These are phyloP conservation scores for Penium margaritaceum DNA, from an alignment of 139 green algal species.

Conservation along the genomic window DNA sequence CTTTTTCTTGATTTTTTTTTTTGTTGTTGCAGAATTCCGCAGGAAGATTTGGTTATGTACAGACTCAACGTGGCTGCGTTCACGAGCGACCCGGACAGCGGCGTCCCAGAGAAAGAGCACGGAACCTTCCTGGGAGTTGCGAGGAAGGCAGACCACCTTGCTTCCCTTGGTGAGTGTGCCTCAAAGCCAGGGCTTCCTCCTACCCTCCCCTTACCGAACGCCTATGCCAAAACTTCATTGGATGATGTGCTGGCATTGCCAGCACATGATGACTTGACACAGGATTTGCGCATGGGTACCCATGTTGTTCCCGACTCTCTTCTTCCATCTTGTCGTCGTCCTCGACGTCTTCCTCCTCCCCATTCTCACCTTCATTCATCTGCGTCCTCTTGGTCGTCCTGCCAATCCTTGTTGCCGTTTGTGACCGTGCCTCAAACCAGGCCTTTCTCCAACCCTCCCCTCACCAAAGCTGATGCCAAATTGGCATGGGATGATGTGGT, in stretches of 20 bases:
- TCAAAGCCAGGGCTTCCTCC: neutral
- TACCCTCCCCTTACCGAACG: too few species aligned
- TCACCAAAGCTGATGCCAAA: too few species aligned
- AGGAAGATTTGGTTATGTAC: slow-evolving; percentile 77
- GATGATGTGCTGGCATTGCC: neutral
- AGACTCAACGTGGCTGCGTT: slow-evolving; percentile 89
- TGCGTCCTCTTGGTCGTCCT: too few species aligned
- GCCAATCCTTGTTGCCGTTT: too few species aligned
- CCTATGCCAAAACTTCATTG: neutral
- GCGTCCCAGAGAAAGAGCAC: slow-evolving; percentile 43
- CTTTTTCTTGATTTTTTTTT: too few species aligned
- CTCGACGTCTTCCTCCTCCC: neutral
- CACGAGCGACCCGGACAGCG: slow-evolving; percentile 62
- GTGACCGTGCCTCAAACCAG: too few species aligned
- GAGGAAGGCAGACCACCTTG: slow-evolving; percentile 84
- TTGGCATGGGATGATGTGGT: too few species aligned
- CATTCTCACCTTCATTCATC: too few species aligned
- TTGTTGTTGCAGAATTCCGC: slow-evolving; percentile 40
- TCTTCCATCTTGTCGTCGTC: neutral
- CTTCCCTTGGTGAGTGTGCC: slow-evolving; percentile 58
- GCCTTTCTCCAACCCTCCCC: too few species aligned
- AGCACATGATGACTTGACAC: neutral
- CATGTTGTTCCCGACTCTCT: neutral
- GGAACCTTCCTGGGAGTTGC: slow-evolving; percentile 82
- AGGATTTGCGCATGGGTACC: neutral